Evolutionary conservation across 768 basidiomycete genomes (phyloP).

Genomic region (Tubosaeta sp.): DNA sequence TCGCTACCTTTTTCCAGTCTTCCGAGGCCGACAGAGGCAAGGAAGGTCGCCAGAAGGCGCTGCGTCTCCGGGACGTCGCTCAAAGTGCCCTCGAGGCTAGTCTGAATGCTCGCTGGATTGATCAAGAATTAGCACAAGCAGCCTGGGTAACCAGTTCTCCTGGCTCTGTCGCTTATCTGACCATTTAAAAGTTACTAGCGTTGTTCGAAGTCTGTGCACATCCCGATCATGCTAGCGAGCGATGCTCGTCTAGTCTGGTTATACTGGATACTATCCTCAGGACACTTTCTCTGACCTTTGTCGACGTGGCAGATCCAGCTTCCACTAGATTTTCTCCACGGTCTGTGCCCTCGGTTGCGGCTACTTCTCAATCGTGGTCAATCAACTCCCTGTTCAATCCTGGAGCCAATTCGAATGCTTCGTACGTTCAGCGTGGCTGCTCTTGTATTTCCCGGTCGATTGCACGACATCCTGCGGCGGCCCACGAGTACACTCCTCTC

Average conservation of each 20-base stretch:
- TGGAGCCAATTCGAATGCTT: not conserved
- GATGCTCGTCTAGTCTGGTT: constrained; percentile 53
- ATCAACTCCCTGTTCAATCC: not conserved
- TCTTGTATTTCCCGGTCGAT: constrained; percentile 50
- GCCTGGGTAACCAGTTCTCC: constrained; percentile 55
- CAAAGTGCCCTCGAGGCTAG: constrained; percentile 70
- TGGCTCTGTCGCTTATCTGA: constrained; percentile 7
- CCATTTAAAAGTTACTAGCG: constrained; percentile 45
- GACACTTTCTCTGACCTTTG: constrained; percentile 49
- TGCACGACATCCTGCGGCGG: constrained; percentile 45
- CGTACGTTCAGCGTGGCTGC: constrained; percentile 33
- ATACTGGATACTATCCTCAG: constrained; percentile 69
- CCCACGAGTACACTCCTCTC: constrained; percentile 50
- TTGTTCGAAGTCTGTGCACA: constrained; percentile 72
- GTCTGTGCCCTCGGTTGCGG: constrained; percentile 44
- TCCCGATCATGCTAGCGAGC: constrained; percentile 50
- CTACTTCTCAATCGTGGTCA: constrained; percentile 11
- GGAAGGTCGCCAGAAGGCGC: constrained; percentile 50
- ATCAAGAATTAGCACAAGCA: constrained; percentile 69
- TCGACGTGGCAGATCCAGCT: constrained; percentile 56
- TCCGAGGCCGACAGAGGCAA: constrained; percentile 53
- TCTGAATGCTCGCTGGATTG: constrained; percentile 65
- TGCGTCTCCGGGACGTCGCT: constrained; percentile 62
- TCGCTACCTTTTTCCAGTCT: constrained; percentile 68
- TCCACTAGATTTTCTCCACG: constrained; percentile 46